Evolutionary conservation across 495 filamentous ascomycete species (phyloP), one percentile per base, ranked within the genome.

Genomic region (Neurospora sp.): DNA sequence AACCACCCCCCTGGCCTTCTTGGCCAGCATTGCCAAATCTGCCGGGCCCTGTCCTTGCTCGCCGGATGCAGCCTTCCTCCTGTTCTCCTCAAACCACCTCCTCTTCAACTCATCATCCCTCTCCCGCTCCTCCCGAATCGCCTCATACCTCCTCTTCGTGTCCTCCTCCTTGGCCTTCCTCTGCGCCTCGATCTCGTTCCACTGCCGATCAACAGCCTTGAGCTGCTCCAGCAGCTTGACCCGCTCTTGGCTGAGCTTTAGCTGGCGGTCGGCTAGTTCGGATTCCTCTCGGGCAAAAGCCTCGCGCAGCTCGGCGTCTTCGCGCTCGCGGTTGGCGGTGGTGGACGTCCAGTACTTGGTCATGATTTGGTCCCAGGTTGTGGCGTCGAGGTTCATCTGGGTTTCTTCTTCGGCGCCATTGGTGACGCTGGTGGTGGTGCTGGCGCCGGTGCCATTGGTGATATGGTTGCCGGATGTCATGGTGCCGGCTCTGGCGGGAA

Each of bases 331-430:
- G n/a, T 35, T 22, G 11, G 16, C 44, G 22, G 40, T 66, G 66
- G 75, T 75, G 18, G 73, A 74, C 1, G 42, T 35, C 76, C 75
- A 80, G 66, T 77, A 81, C 20, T 81, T 78, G 61, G 69, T 68
- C 71, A 81, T 74, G 35, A 81, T 78, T 18, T 76, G 70, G 22
- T 77, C 73, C 79, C 78, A 81, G n/a, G 44, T 12, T 12, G 69
- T 27, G 22, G 31, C 31, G 6, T 46, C 35, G 37, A 59, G 6
- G 42, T 59, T 70, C 39, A 14, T 31, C n/a, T 66, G 69, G 18
- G 27, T 68, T 66, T n/a, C 39, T 46, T 40, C 39, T 68, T 46
- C 3, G 22, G 22, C 27, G 10, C 27, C 53, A 66, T 66, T 66
- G 53, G 53, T 66, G 27, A 18, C 3, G 53, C 6, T 66, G 12